A percentile compares a stretch with the other conserved stretches of the same genome.
These are phyloP conservation scores for Aspergillus tamarii DNA, from an alignment of 2,329 filamentous ascomycete genomes.

Conservation along the genomic window DNA sequence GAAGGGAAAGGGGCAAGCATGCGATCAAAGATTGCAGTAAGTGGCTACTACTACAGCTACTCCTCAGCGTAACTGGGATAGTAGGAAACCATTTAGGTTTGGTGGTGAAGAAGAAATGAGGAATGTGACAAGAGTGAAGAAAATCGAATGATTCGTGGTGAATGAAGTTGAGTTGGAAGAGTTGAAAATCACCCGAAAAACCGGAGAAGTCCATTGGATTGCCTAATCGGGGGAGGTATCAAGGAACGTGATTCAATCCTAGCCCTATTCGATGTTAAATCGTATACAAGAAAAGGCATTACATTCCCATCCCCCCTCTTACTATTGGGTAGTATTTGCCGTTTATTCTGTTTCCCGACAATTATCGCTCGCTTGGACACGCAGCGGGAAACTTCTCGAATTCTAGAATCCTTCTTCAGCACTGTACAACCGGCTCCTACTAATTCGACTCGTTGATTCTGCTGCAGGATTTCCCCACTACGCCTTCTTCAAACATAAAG, in stretches of 20 bases:
- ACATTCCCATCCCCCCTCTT: too few relatives aligned
- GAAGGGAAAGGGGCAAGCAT: background rate
- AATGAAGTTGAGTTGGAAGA: background rate
- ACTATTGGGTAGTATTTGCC: too few relatives aligned
- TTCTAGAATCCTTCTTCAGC: background rate
- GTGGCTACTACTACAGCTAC: background rate
- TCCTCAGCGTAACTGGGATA: background rate
- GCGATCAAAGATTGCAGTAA: background rate
- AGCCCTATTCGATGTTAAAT: background rate
- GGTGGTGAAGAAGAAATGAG: background rate
- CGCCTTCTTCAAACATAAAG: background rate
- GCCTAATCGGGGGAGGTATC: background rate
- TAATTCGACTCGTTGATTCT: background rate
- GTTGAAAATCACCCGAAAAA: background rate
- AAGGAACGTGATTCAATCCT: background rate
- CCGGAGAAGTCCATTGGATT: background rate
- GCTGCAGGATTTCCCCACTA: background rate
- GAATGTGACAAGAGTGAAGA: background rate
- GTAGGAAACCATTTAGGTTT: background rate
- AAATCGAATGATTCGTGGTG: background rate
- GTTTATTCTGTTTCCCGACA: background rate
- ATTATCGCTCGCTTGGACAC: background rate
- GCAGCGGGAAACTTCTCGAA: background rate
- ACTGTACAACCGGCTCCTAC: background rate
- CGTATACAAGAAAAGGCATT: too few relatives aligned